Percentiles rank a stretch among this genome's conserved stretches.
phyloP scores from a whole-genome alignment of 495 filamentous ascomycete species.

The Hypoxylon fragiforme region DNA sequence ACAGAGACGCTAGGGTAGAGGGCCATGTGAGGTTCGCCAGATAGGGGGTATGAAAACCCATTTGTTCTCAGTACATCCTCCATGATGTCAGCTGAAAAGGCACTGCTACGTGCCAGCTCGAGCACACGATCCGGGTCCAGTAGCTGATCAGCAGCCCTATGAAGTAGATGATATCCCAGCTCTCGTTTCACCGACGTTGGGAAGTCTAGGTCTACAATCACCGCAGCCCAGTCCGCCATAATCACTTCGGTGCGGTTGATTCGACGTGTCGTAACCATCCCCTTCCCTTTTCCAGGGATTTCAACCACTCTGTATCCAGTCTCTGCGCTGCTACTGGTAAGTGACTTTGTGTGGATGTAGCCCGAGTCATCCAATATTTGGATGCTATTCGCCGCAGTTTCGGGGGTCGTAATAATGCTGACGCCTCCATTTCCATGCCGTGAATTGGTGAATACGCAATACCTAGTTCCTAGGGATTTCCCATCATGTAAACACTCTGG shows the following conservation, averaged over 20 bases:
- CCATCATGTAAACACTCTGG: constrained; percentile 36
- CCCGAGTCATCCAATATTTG: constrained; percentile 35
- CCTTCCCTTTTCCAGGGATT: constrained; percentile 45
- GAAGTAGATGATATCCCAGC: constrained; percentile 39
- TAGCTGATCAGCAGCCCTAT: constrained; percentile 41
- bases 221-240: constrained; percentile 43
- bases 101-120: constrained; percentile 38
- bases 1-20: constrained; percentile 45
- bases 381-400: constrained; percentile 34
- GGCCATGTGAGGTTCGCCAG: constrained; percentile 39
- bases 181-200: constrained; percentile 34
- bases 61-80: constrained; percentile 49
- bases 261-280: constrained; percentile 39
- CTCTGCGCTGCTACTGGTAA: constrained; percentile 3
- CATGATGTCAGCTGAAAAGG: constrained; percentile 37
- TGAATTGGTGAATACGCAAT: constrained; percentile 46
- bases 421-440: constrained; percentile 40
- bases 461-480: constrained; percentile 18
- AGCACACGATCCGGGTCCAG: constrained; percentile 37
- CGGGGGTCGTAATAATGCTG: constrained; percentile 43
- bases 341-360: constrained; percentile 9
- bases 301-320: constrained; percentile 37
- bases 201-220: constrained; percentile 42
- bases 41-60: constrained; percentile 39
- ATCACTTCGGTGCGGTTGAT: constrained; percentile 40